phyloP scores from a whole-genome alignment of 192 early-diverging fungal genomes.

The Podila clonocystis region DNA sequence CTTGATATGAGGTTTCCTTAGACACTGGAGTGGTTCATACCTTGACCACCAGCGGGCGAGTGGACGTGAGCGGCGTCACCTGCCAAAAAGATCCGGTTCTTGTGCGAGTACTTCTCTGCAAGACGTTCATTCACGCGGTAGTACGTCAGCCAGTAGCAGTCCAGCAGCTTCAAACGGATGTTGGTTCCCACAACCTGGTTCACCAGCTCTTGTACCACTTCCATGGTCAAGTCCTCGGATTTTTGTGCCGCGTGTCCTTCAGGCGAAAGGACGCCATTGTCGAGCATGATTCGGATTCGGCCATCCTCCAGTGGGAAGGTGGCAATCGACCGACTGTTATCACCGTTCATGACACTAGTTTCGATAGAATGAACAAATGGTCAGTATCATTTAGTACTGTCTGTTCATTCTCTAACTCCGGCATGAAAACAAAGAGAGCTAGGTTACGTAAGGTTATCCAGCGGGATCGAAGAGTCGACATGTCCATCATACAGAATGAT shows the following conservation, averaged over 20 bases:
- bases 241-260: constrained; percentile 31
- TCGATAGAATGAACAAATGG: neutral
- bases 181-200: constrained; percentile 12
- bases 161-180: constrained; percentile 22
- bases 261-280: constrained; percentile 32
- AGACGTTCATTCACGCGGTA: constrained; percentile 47
- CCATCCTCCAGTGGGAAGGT: constrained; percentile 31
- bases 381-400: neutral
- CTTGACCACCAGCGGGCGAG: constrained; percentile 54
- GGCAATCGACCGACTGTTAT: constrained; percentile 22
- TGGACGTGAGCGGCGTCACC: constrained; percentile 58
- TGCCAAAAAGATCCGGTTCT: constrained; percentile 54
- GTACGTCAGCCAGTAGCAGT: constrained; percentile 33
- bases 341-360: neutral
- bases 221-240: constrained; percentile 24
- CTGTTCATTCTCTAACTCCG: neutral
- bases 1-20: no score
- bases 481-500: constrained; percentile 41
- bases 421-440: neutral
- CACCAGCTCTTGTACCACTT: constrained; percentile 13
- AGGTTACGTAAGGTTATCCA: neutral
- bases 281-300: constrained; percentile 22
- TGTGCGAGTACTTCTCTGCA: constrained; percentile 32
- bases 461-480: constrained; percentile 24
- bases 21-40: neutral